Base-by-base conservation (phyloP, 1,284 basidiomycete species). In the Meira miltonrushii region DNA sequence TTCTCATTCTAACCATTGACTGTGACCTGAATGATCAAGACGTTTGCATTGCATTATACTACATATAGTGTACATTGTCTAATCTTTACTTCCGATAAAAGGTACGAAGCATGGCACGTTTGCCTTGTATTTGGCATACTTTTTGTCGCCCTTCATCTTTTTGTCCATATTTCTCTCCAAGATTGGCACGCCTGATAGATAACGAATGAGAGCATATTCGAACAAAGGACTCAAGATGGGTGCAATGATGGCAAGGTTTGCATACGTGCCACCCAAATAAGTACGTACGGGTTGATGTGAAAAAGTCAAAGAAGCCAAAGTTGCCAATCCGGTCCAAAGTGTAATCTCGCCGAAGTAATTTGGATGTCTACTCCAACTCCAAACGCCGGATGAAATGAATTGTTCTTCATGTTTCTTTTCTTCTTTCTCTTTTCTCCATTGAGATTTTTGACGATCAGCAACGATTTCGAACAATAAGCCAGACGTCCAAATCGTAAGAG, bases 261-360 rank as follows among this genome's bases (percentile, higher is more conserved):
- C 64, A 11, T 81, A 81, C 19, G 65, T 66, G 13, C 67, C 60
- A 55, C 61, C 51, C 58, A 67, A 55, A 39, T 43, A 33, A 19
- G 59, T 54, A 19, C 66, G 57, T 6, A 68, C 64, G 13, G 59
- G 51, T 33, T 59, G 65, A 17, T 62, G 50, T 41, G 38, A 56
- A 40, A 57, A 37, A 4, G 46, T 58, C 1, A 8, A 83, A 82
- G 9, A 81, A 1, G 86, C 83, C 12, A 88, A 79, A 6, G 84
- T 79, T 81, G 84, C 88, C 28, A 89, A 85, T 10, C 86, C 86
- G 2, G 83, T 82, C 85, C 87, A 88, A 17, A 90, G 81, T 2
- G 86, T 84, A 11, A 89, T 82, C 79, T 90, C 88, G 23, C 86
- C 88, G 39, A 88, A 83, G 75, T 90, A 89, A 79, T 89, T 90